phyloP scores from a whole-genome alignment of 345 rosid species.

The Eucalyptus pauciflora region DNA sequence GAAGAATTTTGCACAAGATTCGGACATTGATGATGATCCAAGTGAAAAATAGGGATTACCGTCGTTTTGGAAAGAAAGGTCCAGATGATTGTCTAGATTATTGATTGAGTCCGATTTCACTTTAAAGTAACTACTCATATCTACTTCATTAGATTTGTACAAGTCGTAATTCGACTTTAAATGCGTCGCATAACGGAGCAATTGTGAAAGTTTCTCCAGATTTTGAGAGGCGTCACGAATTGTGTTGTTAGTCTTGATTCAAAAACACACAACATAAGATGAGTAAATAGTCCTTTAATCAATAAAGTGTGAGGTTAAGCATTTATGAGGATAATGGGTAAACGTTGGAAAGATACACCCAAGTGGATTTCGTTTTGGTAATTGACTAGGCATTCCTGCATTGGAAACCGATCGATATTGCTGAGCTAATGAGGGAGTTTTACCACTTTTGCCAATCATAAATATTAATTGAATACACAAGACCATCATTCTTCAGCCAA shows the following conservation, averaged over 20 bases:
- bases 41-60: neutral
- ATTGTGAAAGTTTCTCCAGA: neutral
- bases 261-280: too few species aligned
- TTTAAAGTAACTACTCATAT: neutral
- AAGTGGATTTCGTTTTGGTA: neutral
- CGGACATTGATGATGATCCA: accelerated
- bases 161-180: neutral
- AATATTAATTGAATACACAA: neutral
- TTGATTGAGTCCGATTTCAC: neutral
- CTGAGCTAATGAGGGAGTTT: neutral
- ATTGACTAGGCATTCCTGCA: neutral
- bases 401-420: neutral
- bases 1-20: neutral
- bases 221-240: neutral
- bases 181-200: accelerated
- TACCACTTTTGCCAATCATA: neutral
- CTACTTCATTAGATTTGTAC: neutral
- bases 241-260: neutral
- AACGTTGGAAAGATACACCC: neutral
- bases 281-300: neutral
- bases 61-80: neutral
- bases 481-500: neutral
- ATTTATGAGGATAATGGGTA: neutral
- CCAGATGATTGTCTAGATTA: neutral
- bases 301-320: neutral